Evolutionary conservation across 768 basidiomycete species (phyloP).

Genomic region (Tephrocybe sp.): DNA sequence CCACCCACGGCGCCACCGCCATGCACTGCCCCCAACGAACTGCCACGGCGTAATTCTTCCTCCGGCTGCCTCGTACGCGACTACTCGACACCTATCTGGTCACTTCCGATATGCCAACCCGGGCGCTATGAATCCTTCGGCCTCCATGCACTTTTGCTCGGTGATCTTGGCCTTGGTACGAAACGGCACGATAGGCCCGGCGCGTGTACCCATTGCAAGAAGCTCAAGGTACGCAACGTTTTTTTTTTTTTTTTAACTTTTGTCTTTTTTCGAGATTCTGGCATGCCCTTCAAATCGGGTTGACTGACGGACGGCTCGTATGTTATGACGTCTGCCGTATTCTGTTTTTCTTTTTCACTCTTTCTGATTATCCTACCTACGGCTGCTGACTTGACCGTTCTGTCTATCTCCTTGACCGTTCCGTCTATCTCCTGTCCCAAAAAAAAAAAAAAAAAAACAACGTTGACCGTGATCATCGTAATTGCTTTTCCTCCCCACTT

Average conservation of each 20-base stretch:
- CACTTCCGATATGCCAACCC: neutral
- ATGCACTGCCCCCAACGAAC: conserved; percentile 17
- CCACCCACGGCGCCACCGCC: conserved; percentile 1
- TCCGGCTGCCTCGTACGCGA: conserved; percentile 5
- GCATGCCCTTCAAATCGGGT: conserved; percentile 2
- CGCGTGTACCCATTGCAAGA: conserved; percentile 86
- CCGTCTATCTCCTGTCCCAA: conserved; percentile 16
- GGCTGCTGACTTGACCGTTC: conserved; percentile 12
- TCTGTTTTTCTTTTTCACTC: conserved; percentile 9
- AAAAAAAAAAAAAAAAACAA: no score
- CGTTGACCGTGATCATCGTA: conserved; percentile 12
- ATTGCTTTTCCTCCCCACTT: conserved; percentile 7
- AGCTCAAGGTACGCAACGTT: conserved; percentile 66
- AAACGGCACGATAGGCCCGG: conserved; percentile 55
- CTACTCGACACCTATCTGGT: neutral
- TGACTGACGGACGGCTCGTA: conserved; percentile 19
- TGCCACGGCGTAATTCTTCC: conserved; percentile 10
- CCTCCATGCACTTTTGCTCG: conserved; percentile 3
- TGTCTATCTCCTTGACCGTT: conserved; percentile 14
- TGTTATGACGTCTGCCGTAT: conserved; percentile 10
- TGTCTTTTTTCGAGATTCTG: no score
- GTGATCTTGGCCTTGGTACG: conserved; percentile 5
- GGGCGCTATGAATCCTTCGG: neutral
- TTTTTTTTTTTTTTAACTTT: no score
- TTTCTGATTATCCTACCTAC: conserved; percentile 9